These are phyloP conservation scores for Paralagenidium karlingii DNA, from an alignment of 352 stramenopile genomes.

Conservation along the genomic window DNA sequence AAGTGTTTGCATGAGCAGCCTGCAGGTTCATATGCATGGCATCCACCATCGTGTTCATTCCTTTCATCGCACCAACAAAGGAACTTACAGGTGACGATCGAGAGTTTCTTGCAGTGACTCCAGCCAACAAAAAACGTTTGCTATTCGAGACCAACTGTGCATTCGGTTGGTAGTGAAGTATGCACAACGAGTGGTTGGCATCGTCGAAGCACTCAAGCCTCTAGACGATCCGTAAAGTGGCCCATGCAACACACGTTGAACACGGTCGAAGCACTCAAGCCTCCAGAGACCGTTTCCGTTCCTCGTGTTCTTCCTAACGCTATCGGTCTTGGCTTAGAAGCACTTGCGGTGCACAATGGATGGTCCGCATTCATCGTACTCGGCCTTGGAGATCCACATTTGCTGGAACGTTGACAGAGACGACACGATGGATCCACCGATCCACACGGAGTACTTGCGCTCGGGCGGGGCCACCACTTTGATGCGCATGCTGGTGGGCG, in stretches of 20 bases:
- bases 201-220: constrained; percentile 41
- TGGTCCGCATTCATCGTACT: constrained; percentile 95
- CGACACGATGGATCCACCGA: constrained; percentile 94
- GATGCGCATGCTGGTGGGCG: constrained; percentile 90
- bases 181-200: too few relatives aligned
- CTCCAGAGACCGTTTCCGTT: too few relatives aligned
- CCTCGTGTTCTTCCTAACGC: neutral
- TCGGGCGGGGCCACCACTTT: constrained; percentile 91
- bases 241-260: neutral
- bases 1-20: too few relatives aligned
- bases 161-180: too few relatives aligned
- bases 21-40: too few relatives aligned
- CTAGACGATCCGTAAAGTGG: constrained; percentile 1
- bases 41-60: too few relatives aligned
- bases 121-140: too few relatives aligned
- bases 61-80: too few relatives aligned
- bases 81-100: too few relatives aligned
- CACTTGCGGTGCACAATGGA: constrained; percentile 96
- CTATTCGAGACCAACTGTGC: too few relatives aligned
- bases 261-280: constrained; percentile 5
- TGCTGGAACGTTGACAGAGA: constrained; percentile 97
- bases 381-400: constrained; percentile 97
- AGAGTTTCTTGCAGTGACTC: too few relatives aligned
- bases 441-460: constrained; percentile 96
- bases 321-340: constrained; percentile 84